phyloP scores from a whole-genome alignment of 2,329 filamentous ascomycete species.

The Pseudogymnoascus sp. region DNA sequence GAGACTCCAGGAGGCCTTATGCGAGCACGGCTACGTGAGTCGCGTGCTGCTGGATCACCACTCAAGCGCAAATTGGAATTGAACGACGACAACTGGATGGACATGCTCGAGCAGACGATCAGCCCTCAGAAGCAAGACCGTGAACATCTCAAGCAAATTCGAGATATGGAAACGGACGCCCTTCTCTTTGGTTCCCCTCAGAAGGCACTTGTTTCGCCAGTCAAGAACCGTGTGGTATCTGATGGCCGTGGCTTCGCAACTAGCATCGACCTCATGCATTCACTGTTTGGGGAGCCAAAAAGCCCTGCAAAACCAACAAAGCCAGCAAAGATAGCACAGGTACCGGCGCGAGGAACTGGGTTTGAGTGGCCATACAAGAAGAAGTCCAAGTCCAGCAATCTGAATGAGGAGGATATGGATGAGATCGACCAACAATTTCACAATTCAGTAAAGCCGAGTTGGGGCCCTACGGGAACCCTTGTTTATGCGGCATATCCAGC shows the following conservation, averaged over 20 bases:
- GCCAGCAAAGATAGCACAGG: not conserved
- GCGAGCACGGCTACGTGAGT: slow-evolving; percentile 54
- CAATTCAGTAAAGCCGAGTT: slow-evolving; percentile 67
- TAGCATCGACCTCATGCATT: slow-evolving; percentile 94
- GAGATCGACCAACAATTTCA: slow-evolving; percentile 60
- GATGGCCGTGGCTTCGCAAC: slow-evolving; percentile 64
- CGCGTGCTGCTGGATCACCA: slow-evolving; percentile 52
- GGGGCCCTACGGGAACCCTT: slow-evolving; percentile 67
- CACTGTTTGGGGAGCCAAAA: slow-evolving; percentile 70
- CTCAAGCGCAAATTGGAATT: slow-evolving; percentile 49
- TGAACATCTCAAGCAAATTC: slow-evolving; percentile 53
- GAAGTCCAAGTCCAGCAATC: slow-evolving; percentile 59
- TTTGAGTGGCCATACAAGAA: slow-evolving; percentile 79
- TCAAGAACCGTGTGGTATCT: slow-evolving; percentile 21
- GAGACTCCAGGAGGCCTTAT: slow-evolving; percentile 54
- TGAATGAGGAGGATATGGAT: slow-evolving; percentile 53
- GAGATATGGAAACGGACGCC: slow-evolving; percentile 37
- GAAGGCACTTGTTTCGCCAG: slow-evolving; percentile 27
- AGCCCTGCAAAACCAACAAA: slow-evolving; percentile 45
- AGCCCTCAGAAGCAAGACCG: slow-evolving; percentile 91
- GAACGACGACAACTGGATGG: slow-evolving; percentile 76
- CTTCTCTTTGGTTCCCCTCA: slow-evolving; percentile 22
- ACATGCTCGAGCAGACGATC: slow-evolving; percentile 87
- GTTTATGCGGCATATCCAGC: slow-evolving; percentile 46
- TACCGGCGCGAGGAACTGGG: not conserved